Evolutionary conservation across 2,329 filamentous ascomycete genomes (phyloP).

Genomic region (Colletotrichum cordylinicola): DNA sequence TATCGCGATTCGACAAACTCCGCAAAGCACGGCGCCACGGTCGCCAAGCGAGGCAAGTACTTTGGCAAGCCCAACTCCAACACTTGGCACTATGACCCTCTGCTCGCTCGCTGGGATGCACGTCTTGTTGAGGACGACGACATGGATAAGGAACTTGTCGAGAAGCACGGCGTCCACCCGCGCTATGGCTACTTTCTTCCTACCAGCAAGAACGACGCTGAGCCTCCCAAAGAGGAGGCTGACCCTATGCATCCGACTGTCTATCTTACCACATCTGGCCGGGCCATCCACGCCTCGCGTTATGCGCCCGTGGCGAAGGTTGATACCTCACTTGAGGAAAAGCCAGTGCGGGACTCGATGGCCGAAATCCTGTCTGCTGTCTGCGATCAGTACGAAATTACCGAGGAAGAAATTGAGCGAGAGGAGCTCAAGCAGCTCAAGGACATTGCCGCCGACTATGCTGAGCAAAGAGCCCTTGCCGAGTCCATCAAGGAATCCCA

Average conservation of each 20-base stretch:
- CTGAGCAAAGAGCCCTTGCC: constrained; percentile 6
- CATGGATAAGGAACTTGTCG: constrained; percentile 55
- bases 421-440: constrained; percentile 37
- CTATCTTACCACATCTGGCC: constrained; percentile 52
- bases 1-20: constrained; percentile 65
- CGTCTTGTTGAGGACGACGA: constrained; percentile 53
- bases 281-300: constrained; percentile 55
- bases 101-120: constrained; percentile 58
- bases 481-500: constrained; percentile 28
- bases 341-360: constrained; percentile 25
- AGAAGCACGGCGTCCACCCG: constrained; percentile 57
- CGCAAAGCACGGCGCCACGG: constrained; percentile 57
- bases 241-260: constrained; percentile 55
- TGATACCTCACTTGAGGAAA: constrained; percentile 1
- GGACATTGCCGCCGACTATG: constrained; percentile 22
- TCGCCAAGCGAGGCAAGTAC: constrained; percentile 58
- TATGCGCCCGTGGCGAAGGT: constrained; percentile 31
- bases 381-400: constrained; percentile 40
- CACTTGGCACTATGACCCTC: constrained; percentile 60
- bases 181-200: constrained; percentile 58
- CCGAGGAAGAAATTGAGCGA: constrained; percentile 37
- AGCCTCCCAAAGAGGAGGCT: constrained; percentile 43
- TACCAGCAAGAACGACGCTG: constrained; percentile 50
- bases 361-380: constrained; percentile 39
- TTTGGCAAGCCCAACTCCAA: constrained; percentile 59